These are phyloP conservation scores for Coemansia furcata DNA, from an alignment of 192 early-diverging fungal species.

Conservation along the genomic window DNA sequence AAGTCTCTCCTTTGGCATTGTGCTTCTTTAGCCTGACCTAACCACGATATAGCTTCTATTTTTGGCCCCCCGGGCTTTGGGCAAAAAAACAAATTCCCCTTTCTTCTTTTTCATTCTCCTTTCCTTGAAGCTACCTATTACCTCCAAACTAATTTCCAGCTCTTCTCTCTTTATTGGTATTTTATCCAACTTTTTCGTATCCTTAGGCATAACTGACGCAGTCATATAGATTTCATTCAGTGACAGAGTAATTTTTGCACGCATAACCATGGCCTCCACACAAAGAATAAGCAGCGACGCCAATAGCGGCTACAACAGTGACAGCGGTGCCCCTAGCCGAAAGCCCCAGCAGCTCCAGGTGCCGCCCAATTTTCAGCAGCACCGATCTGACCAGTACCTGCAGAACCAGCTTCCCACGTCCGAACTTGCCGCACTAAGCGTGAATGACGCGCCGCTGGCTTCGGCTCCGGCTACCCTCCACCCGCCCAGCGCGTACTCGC, in stretches of 20 bases:
- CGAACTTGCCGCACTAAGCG: slow-evolving; percentile 29
- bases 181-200: neutral
- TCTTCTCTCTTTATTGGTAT: neutral
- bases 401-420: slow-evolving; percentile 8
- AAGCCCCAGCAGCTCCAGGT: neutral
- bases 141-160: neutral
- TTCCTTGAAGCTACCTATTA: slow-evolving; percentile 3
- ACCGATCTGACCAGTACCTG: slow-evolving; percentile 2
- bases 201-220: neutral
- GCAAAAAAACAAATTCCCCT: neutral
- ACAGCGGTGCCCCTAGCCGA: neutral
- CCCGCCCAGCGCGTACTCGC: slow-evolving; percentile 33
- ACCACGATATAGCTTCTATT: neutral
- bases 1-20: neutral
- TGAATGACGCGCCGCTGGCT: slow-evolving; percentile 6
- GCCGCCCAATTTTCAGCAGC: slow-evolving; percentile 2
- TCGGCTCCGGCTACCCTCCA: neutral
- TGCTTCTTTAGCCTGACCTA: neutral
- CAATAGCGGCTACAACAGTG: neutral
- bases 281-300: slow-evolving; percentile 14
- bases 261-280: slow-evolving; percentile 5
- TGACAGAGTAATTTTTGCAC: neutral
- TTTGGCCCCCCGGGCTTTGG: neutral
- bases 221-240: neutral
- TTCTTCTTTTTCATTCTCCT: neutral